These are phyloP conservation scores for Pichia kudriavzevii DNA, from an alignment of 1,139 yeast species.

Conservation along the genomic window DNA sequence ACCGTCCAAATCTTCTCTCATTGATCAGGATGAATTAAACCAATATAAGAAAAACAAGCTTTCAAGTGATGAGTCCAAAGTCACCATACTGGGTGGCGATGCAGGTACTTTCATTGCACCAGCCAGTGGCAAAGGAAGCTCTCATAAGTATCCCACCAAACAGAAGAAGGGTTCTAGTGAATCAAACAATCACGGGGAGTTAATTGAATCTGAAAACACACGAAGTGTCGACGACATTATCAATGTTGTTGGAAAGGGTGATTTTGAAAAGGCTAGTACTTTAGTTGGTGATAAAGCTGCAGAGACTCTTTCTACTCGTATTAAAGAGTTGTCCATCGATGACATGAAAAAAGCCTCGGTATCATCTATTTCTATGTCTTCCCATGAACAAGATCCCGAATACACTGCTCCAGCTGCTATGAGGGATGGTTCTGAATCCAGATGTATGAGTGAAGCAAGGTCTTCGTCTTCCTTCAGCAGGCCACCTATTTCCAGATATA, in stretches of 20 bases:
- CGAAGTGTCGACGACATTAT: constrained; percentile 26
- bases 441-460: constrained; percentile 30
- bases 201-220: constrained; percentile 20
- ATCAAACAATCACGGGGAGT: constrained; percentile 8
- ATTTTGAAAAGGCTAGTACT: constrained; percentile 16
- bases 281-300: constrained; percentile 17
- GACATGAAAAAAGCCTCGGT: constrained; percentile 12
- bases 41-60: too few species aligned
- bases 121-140: constrained; percentile 22
- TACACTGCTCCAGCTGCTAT: constrained; percentile 34
- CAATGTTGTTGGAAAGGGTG: constrained; percentile 23
- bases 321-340: constrained; percentile 4
- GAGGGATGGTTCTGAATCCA: constrained; percentile 38
- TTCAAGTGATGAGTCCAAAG: too few species aligned
- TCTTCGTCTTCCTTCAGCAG: constrained; percentile 15
- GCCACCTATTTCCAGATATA: constrained; percentile 27
- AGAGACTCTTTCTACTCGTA: constrained; percentile 18
- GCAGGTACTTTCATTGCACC: constrained; percentile 28
- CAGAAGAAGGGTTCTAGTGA: constrained; percentile 8
- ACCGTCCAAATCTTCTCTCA: neutral
- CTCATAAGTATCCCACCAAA: constrained; percentile 7
- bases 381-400: constrained; percentile 29
- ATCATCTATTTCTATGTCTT: constrained; percentile 26
- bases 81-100: constrained; percentile 25
- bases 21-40: constrained; percentile 4